Evolutionary conservation across 345 rosid genomes (phyloP), one percentile per base, ranked within the genome.

Genomic region (Cochlearia excelsa): DNA sequence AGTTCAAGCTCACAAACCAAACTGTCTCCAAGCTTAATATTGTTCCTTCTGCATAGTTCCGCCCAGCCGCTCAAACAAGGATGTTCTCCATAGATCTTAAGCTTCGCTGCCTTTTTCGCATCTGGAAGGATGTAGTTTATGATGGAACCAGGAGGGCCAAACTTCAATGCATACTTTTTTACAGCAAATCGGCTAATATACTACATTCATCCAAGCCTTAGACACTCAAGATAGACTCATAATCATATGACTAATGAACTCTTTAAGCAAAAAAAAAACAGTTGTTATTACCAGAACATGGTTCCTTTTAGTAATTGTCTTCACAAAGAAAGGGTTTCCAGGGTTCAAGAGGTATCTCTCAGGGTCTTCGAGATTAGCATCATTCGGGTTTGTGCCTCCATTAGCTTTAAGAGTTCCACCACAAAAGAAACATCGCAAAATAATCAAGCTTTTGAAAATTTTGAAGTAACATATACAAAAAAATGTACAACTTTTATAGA

Each of bases 1-100:
- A 30, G 40, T 55, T 55, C 74, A 9, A 69, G 51, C 26, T 69
- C 74, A 23, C 63, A 69, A 7, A 69, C 63, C 8, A 69, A 49
- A 4, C 1, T 7, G 58, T 61, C 74, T 27, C 63, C 68, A 6
- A 3, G 4, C 3, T 60, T 28, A 9, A 62, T 40, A 7, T 69
- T 34, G 16, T 55, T 5, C 57, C 3, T 55, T 7, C 53, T 46
- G 55, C 68, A 54, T n/a, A 69, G 0, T 41, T 0, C 34, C 1
- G 40, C 34, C 74, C 68, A 69, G 46, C 41, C 63, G 41, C 2
- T 55, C 58, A 61, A 61, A 49, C 53, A 54, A 62, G 27, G 10
- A 2, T 2, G 0, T 3, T 46, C 38, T 7, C 31, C 2, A 9
- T 69, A 54, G 30, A 41, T 1, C 63, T 28, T 62, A 4, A 6